Evolutionary conservation across 169 alveolate genomes (phyloP).

Genomic region (Besnoitia besnoiti): DNA sequence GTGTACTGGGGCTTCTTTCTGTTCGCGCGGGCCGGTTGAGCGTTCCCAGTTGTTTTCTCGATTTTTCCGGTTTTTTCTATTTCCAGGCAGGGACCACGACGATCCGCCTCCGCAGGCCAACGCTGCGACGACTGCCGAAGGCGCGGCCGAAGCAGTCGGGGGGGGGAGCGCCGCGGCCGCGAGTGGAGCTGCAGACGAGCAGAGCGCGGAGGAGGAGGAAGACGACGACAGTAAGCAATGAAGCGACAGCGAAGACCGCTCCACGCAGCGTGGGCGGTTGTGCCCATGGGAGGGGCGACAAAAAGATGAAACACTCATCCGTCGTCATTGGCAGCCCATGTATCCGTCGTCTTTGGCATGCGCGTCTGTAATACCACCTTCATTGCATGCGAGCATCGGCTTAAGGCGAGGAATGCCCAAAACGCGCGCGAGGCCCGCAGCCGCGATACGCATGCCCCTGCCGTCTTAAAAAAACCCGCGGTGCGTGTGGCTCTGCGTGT

Average conservation of each 20-base stretch:
- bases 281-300: too few relatives aligned
- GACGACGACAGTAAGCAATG: slow-evolving; percentile 64
- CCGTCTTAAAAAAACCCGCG: too few relatives aligned
- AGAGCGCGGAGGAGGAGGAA: neutral
- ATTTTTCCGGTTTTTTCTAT: too few relatives aligned
- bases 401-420: too few relatives aligned
- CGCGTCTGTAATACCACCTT: too few relatives aligned
- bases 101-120: neutral
- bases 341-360: too few relatives aligned
- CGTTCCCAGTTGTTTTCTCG: neutral
- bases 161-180: neutral
- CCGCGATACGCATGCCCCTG: too few relatives aligned
- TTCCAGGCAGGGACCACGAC: slow-evolving; percentile 52
- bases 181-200: neutral
- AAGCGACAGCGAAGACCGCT: neutral
- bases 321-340: too few relatives aligned
- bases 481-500: neutral
- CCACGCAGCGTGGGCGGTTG: neutral
- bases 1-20: neutral
- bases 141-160: neutral
- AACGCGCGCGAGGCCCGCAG: too few relatives aligned
- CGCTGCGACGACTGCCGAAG: neutral
- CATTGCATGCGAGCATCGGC: too few relatives aligned
- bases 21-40: neutral
- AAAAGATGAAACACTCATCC: too few relatives aligned